Evolutionary conservation across 2,329 filamentous ascomycete species (phyloP).

Genomic region (Thielaviopsis punctulata): DNA sequence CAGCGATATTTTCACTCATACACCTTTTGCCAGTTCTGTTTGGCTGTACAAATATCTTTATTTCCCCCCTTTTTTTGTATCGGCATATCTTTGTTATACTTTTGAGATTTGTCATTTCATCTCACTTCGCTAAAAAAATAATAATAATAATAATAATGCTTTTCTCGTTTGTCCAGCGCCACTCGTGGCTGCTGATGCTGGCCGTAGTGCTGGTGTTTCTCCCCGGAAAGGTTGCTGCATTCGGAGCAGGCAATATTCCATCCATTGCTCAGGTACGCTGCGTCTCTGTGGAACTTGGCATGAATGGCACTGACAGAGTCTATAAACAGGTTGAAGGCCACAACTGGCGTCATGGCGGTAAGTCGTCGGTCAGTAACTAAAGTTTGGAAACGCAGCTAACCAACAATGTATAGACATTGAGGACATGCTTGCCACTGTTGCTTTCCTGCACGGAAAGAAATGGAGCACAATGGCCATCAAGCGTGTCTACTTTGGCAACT

Average conservation of each 20-base stretch:
- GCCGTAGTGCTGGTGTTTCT: conserved; percentile 38
- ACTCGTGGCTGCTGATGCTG: conserved; percentile 33
- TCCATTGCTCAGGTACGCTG: conserved; percentile 33
- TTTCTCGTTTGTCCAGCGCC: conserved; percentile 29
- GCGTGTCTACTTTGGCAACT: conserved; percentile 72
- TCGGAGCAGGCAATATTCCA: conserved; percentile 57
- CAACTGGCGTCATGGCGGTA: conserved; percentile 54
- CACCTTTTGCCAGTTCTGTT: not conserved
- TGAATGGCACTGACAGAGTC: not conserved
- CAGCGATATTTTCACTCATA: not conserved
- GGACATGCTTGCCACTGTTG: conserved; percentile 62
- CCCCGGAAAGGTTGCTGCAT: conserved; percentile 39
- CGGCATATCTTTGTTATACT: not conserved
- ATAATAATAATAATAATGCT: too few relatives aligned
- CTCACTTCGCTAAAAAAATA: not conserved
- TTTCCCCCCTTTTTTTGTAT: not conserved
- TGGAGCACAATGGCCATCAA: conserved; percentile 68
- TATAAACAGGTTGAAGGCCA: conserved; percentile 39
- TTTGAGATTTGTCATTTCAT: not conserved
- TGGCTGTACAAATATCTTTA: not conserved
- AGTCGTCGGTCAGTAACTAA: not conserved
- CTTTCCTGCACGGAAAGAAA: conserved; percentile 66
- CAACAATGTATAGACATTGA: conserved; percentile 42
- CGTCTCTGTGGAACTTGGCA: not conserved
- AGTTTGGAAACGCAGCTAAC: not conserved